phyloP scores from a whole-genome alignment of 2,329 filamentous ascomycete species.

The Fusarium nisikadoi region DNA sequence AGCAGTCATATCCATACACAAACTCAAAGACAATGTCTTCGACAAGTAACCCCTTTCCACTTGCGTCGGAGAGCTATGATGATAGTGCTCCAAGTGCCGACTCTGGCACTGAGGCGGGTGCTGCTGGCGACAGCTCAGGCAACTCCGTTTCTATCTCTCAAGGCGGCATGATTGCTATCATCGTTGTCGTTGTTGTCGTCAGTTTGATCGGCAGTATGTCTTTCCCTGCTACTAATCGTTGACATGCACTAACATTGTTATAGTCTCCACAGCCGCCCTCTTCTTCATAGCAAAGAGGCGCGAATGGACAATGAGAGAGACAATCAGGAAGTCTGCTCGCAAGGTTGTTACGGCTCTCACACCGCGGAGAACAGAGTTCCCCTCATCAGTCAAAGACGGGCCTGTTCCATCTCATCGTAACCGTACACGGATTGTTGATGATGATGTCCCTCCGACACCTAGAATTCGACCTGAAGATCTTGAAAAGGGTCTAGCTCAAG shows the following conservation, averaged over 20 bases:
- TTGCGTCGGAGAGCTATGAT: slow-evolving; percentile 55
- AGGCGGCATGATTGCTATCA: slow-evolving; percentile 78
- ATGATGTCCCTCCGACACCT: slow-evolving; percentile 70
- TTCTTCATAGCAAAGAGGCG: slow-evolving; percentile 87
- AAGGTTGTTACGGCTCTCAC: slow-evolving; percentile 71
- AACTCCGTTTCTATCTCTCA: slow-evolving; percentile 70
- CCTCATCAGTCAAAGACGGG: slow-evolving; percentile 63
- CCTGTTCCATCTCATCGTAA: slow-evolving; percentile 45
- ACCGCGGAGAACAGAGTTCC: slow-evolving; percentile 70
- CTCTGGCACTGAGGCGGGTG: slow-evolving; percentile 68
- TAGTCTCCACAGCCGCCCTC: slow-evolving; percentile 72
- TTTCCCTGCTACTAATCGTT: background rate
- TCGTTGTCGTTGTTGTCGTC: slow-evolving; percentile 75
- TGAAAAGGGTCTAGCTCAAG: slow-evolving; percentile 64
- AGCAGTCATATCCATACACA: slow-evolving; percentile 10
- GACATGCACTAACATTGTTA: slow-evolving; percentile 21
- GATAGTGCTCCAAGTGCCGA: slow-evolving; percentile 51
- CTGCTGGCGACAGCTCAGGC: slow-evolving; percentile 69
- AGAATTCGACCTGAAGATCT: slow-evolving; percentile 64
- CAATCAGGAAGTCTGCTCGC: slow-evolving; percentile 73
- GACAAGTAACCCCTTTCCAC: slow-evolving; percentile 53
- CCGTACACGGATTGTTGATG: slow-evolving; percentile 58
- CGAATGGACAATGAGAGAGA: slow-evolving; percentile 82
- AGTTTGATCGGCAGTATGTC: slow-evolving; percentile 75
- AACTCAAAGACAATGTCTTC: slow-evolving; percentile 51